Conservation (phyloP, 257 asterid genomes). For the Solanum sejunctum region DNA sequence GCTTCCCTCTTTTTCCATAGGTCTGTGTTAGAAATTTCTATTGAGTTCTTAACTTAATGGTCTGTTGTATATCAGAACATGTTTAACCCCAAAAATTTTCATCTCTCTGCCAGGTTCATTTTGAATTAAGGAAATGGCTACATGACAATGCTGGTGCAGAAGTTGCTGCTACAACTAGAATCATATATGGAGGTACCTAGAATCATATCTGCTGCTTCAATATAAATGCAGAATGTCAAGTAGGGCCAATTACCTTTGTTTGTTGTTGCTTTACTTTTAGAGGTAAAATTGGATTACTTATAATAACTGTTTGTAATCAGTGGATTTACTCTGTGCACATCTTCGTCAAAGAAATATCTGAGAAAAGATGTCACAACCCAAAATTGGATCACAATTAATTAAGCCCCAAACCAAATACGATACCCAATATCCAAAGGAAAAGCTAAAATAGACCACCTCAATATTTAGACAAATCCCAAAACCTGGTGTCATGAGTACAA, state of each 20-base stretch:
- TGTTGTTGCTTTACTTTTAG: background rate
- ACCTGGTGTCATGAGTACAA: no score
- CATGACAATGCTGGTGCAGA: constrained; percentile 11
- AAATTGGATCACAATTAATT: no score
- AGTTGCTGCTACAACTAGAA: constrained; percentile 16
- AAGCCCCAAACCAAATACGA: no score
- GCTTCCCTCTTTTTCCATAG: background rate
- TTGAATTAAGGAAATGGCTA: constrained; percentile 22
- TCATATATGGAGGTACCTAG: constrained; percentile 20
- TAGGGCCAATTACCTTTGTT: background rate
- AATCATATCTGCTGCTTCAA: background rate
- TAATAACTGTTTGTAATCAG: background rate
- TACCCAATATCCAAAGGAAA: no score
- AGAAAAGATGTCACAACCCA: background rate
- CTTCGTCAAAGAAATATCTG: background rate
- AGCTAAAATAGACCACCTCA: no score
- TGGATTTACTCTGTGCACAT: background rate
- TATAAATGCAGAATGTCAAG: background rate
- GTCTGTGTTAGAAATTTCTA: background rate
- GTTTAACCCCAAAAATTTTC: background rate
- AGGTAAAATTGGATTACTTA: background rate
- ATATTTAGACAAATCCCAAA: no score
- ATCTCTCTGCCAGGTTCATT: constrained; percentile 11
- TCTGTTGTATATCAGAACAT: background rate
- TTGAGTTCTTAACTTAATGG: background rate